Base-by-base conservation (phyloP, 129 eudicot species). In the Helianthus tuberosus region DNA sequence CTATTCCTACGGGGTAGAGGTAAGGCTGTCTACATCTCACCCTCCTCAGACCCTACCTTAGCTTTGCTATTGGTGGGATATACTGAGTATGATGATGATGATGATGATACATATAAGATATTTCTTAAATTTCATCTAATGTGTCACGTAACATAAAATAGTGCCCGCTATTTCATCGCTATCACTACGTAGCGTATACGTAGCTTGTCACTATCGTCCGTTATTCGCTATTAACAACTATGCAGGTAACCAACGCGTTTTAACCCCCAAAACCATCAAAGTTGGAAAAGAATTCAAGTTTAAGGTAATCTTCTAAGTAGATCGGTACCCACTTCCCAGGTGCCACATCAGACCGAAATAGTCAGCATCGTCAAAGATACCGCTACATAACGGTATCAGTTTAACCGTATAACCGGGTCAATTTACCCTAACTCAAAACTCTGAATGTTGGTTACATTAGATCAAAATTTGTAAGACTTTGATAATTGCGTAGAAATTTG, bases 371-470 rank as follows among this genome's bases (percentile, higher is more conserved):
- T 32, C 66, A 61, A 61, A 61, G 20, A 29, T 32, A 27, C 39
- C 3, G 3, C 14, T 46, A 61, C 44, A 35, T 61, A 44, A 32
- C 8, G 5, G 44, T 6, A 13, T 61, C 66, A 32, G 16, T 32
- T 61, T 61, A 35, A 61, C 66, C 17, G 15, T 58, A 35, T 11
- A 59, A 61, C 23, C 17, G 5, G 17, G 46, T 29, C 44, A 61
- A 5, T 14, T 64, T 7, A 38, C 16, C 68, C 12, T 15, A 36
- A 64, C 23, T 64, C 27, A 64, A 59, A 36, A n/a, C 8, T 64
- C 2, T 62, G 67, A 36, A 62, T 8, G 49, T 36, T 64, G 68
- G 68, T 64, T 64, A n/a, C 48, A 27, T 36, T 36, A 5, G 44
- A 60, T 60, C 17, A 60, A 60, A 60, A 60, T 13, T 27, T 60